These are phyloP conservation scores for Acer saccharum DNA, from an alignment of 345 rosid genomes.

Conservation along the genomic window DNA sequence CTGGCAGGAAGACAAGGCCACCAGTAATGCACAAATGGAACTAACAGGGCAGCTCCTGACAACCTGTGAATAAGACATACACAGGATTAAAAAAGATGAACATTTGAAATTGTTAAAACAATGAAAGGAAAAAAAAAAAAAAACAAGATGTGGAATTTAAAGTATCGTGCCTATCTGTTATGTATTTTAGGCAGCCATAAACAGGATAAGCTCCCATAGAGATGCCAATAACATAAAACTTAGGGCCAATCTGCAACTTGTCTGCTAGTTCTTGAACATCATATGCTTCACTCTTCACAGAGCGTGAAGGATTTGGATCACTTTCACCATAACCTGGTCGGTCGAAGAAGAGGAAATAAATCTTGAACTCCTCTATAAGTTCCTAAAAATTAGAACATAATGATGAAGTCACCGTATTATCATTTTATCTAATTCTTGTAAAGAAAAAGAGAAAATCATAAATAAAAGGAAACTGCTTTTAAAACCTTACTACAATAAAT, in stretches of 20 bases:
- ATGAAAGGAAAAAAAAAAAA: background rate
- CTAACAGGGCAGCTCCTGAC: constrained; percentile 68
- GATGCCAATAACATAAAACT: constrained; percentile 72
- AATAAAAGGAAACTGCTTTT: too few species aligned
- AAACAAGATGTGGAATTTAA: constrained; percentile 14
- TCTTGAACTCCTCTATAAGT: constrained; percentile 55
- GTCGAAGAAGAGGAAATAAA: constrained; percentile 69
- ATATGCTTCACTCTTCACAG: constrained; percentile 77
- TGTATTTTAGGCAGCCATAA: constrained; percentile 78
- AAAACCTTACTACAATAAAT: too few species aligned
- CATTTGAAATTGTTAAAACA: background rate
- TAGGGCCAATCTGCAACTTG: constrained; percentile 68
- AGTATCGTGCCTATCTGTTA: constrained; percentile 67
- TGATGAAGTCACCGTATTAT: constrained; percentile 4
- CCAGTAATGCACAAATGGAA: constrained; percentile 85
- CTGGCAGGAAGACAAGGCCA: constrained; percentile 70
- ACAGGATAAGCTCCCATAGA: constrained; percentile 78
- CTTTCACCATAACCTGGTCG: constrained; percentile 97
- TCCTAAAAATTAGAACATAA: constrained; percentile 49
- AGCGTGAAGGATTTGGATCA: constrained; percentile 75
- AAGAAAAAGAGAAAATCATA: background rate
- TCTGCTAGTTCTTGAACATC: constrained; percentile 88
- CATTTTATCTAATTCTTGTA: background rate
- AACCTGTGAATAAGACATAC: constrained; percentile 38
- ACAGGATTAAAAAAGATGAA: background rate